Base-by-base conservation (phyloP, 2,329 filamentous ascomycete genomes). In the Ophiosphaerella herpotricha region DNA sequence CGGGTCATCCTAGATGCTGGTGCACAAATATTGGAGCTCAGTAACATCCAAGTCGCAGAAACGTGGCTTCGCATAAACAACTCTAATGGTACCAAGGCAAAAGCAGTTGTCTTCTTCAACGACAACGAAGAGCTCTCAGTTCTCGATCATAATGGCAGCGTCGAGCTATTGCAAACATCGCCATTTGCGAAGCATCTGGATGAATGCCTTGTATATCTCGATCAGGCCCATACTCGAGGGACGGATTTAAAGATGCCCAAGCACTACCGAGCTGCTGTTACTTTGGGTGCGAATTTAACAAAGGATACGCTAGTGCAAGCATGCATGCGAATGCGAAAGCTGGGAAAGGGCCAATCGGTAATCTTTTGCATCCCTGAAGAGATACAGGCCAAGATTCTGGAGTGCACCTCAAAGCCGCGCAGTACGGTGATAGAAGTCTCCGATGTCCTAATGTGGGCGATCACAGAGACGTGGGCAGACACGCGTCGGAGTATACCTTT, bases 291-390 rank as follows among this genome's bases (percentile, higher is more conserved):
- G 0, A 75, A 77, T 5, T 57, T 90, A 1, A 86, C 84, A 0
- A 91, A 91, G 53, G 88, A 91, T 53, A 74, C 79, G 23, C 64
- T 90, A 0, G 82, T 86, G 0, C 87, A 91, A 80, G 85, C 84
- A 18, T 29, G 85, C 52, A 64, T 64, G 84, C 71, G 88, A n/a
- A 85, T 91, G 81, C 71, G 87, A 9, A 82, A 85, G 50, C 76
- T 91, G 0, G 87, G 85, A 0, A 72, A 82, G 2, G 85, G 85
- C 0, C 87, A 91, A 58, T 84, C 82, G 0, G 79, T 90, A 0
- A 72, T 82, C 0, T 88, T 89, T 43, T 84, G 78, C 49, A 71
- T 84, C 1, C 78, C 84, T 0, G 61, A 74, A 1, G 87, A 90
- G 49, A 83, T 89, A 8, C 72, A 81, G 14, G 66, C 62, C 0